Conservation (phyloP, 148 eudicot species). For the Fallopia convolvulus region DNA sequence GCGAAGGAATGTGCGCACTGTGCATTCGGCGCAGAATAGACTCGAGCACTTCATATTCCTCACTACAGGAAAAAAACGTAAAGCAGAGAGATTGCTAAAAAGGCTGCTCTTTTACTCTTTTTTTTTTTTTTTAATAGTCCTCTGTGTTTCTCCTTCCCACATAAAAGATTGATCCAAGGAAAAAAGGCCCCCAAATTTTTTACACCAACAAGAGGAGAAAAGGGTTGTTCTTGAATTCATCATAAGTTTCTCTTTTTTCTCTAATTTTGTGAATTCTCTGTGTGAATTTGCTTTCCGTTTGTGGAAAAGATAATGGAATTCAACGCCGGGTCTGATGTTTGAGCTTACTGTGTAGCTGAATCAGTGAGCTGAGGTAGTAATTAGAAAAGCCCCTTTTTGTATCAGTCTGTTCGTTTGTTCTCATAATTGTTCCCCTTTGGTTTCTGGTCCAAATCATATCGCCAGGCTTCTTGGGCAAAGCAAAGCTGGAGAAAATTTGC, state of each 20-base stretch:
- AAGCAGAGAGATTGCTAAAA: constrained; percentile 5
- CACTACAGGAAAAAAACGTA: constrained; percentile 17
- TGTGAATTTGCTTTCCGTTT: neutral
- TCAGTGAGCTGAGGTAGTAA: neutral
- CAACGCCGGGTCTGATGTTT: neutral
- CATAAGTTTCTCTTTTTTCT: neutral
- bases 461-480: constrained; percentile 1
- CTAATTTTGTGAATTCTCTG: neutral
- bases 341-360: neutral
- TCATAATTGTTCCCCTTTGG: neutral
- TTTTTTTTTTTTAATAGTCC: neutral
- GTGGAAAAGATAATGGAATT: neutral
- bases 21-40: constrained; percentile 21
- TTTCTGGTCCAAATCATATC: constrained; percentile 7
- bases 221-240: constrained; percentile 3
- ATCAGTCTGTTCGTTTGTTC: neutral
- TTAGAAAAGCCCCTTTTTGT: neutral
- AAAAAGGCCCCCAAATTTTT: neutral
- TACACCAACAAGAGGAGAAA: neutral
- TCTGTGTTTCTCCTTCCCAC: constrained; percentile 4
- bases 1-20: constrained; percentile 12
- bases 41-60: constrained; percentile 19
- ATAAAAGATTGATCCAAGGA: constrained; percentile 8
- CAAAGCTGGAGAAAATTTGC: constrained; percentile 1
- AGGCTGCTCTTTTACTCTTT: neutral